Evolutionary conservation across 78 protist genomes (phyloP).

Genomic region (Dictyostelium discoideum): dicty_2.7 NC_007090.3:114001-114500

Average conservation of each 20-base stretch:
- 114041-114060: background rate
- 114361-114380: background rate
- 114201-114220: background rate
- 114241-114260: background rate
- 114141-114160: background rate
- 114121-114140: background rate
- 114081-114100: background rate
- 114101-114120: background rate
- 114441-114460: background rate
- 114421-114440: background rate
- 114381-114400: background rate
- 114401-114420: background rate
- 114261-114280: background rate
- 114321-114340: slow-evolving; percentile 9
- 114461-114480: background rate
- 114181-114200: background rate
- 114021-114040: background rate
- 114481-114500: background rate
- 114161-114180: background rate
- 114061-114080: background rate
- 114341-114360: background rate
- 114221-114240: background rate
- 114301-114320: background rate
- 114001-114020: background rate
- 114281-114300: background rate